Conservation (phyloP, 2,329 filamentous ascomycete species). For the Cytospora mali region DNA sequence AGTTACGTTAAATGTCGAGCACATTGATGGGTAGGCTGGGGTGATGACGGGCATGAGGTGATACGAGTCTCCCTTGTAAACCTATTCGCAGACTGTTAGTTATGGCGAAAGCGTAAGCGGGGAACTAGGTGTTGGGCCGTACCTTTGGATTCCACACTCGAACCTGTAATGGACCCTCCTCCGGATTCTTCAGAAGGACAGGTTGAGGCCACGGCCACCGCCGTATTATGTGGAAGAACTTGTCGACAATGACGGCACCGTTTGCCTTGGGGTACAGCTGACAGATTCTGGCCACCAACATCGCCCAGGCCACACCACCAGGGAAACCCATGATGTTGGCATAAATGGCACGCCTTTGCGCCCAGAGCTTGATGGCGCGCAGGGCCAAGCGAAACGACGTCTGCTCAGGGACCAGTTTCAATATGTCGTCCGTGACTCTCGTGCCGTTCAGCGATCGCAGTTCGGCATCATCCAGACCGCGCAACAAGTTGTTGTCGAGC, state of each 20-base stretch:
- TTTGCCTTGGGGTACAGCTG: constrained; percentile 94
- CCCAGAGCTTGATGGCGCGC: constrained; percentile 95
- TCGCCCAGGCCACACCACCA: constrained; percentile 96
- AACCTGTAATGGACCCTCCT: constrained; percentile 77
- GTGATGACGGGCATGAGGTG: constrained; percentile 99
- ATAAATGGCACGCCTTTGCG: constrained; percentile 88
- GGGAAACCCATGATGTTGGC: constrained; percentile 96
- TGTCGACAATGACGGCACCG: constrained; percentile 83
- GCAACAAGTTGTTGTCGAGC: constrained; percentile 80
- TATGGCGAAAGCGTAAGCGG: neutral
- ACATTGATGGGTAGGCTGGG: constrained; percentile 96
- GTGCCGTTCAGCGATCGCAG: constrained; percentile 92
- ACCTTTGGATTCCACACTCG: constrained; percentile 95
- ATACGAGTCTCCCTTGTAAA: constrained; percentile 78
- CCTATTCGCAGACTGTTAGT: constrained; percentile 44
- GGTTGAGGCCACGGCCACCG: constrained; percentile 94
- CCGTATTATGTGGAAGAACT: constrained; percentile 91
- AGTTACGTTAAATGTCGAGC: constrained; percentile 92
- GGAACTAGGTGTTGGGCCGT: constrained; percentile 33
- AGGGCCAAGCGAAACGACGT: constrained; percentile 88
- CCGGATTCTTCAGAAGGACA: constrained; percentile 86
- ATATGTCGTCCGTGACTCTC: constrained; percentile 89
- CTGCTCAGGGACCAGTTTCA: constrained; percentile 84
- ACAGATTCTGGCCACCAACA: constrained; percentile 93
- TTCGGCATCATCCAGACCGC: constrained; percentile 84